These are phyloP conservation scores for Aquilaria malaccensis DNA, from an alignment of 345 rosid genomes.

Conservation along the genomic window DNA sequence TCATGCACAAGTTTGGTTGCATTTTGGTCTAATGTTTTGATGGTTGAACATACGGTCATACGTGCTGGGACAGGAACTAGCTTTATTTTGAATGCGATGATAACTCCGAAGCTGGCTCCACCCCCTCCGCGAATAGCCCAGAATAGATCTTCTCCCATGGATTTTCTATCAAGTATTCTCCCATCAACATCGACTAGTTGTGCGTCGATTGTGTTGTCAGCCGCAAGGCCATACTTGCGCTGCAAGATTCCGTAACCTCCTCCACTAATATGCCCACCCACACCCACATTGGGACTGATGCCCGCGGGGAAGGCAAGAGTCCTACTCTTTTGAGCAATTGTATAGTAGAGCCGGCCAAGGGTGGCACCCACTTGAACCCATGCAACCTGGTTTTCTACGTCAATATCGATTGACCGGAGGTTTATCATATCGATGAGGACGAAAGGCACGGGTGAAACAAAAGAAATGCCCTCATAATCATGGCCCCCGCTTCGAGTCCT, in stretches of 20 bases:
- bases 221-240: too few relatives aligned
- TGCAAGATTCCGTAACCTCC: too few relatives aligned
- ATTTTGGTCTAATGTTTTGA: background rate
- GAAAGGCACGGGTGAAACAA: background rate
- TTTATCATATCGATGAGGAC: slow-evolving; percentile 6
- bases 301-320: slow-evolving; percentile 8
- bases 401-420: background rate
- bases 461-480: slow-evolving; percentile 10
- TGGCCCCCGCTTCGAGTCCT: slow-evolving; percentile 10
- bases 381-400: background rate
- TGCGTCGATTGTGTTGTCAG: too few relatives aligned
- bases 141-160: too few relatives aligned
- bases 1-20: background rate
- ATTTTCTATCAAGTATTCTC: too few relatives aligned
- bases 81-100: background rate
- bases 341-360: slow-evolving; percentile 2
- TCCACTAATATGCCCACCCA: too few relatives aligned
- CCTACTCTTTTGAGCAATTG: background rate
- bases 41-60: background rate
- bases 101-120: background rate
- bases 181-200: too few relatives aligned
- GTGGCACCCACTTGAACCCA: slow-evolving; percentile 7
- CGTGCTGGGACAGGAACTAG: background rate
- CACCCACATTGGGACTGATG: background rate
- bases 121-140: background rate